These are phyloP conservation scores for Fusarium poae DNA, from an alignment of 2,329 filamentous ascomycete genomes.

Conservation along the genomic window DNA sequence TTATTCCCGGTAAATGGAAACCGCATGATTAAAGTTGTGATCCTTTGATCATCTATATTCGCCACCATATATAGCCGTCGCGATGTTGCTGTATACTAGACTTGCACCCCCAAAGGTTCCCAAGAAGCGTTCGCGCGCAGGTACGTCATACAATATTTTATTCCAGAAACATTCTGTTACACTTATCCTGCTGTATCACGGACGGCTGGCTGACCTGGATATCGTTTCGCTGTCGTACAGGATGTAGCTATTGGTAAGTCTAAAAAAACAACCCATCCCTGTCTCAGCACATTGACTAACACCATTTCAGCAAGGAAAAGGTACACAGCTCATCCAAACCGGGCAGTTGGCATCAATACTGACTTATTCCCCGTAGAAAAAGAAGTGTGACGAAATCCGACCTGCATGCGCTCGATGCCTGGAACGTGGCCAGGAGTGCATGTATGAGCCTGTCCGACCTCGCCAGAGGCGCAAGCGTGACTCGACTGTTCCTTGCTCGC, in stretches of 20 bases:
- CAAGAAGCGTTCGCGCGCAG: slow-evolving; percentile 68
- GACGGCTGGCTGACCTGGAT: slow-evolving; percentile 22
- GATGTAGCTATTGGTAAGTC: slow-evolving; percentile 66
- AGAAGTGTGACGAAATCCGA: slow-evolving; percentile 68
- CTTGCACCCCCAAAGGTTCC: slow-evolving; percentile 69
- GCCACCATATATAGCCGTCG: slow-evolving; percentile 32
- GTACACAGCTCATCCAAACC: slow-evolving; percentile 38
- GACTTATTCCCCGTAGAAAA: slow-evolving; percentile 59
- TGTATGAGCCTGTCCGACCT: slow-evolving; percentile 63
- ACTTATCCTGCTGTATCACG: slow-evolving; percentile 11
- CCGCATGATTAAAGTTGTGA: slow-evolving; percentile 40
- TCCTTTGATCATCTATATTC: slow-evolving; percentile 45
- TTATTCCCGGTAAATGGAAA: slow-evolving; percentile 33
- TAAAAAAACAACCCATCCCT: not conserved
- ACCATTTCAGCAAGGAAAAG: slow-evolving; percentile 64
- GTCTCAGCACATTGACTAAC: slow-evolving; percentile 30
- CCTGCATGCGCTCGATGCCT: slow-evolving; percentile 65
- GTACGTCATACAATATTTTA: slow-evolving; percentile 22
- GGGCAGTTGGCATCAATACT: slow-evolving; percentile 4
- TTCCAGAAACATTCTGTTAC: slow-evolving; percentile 23
- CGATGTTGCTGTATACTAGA: slow-evolving; percentile 71
- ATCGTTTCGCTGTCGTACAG: slow-evolving; percentile 50
- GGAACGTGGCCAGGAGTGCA: slow-evolving; percentile 63
- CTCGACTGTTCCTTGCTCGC: slow-evolving; percentile 34
- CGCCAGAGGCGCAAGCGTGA: slow-evolving; percentile 56